Evolutionary conservation across 164 flowering plant species (phyloP), one percentile per base, ranked within the genome.

Genomic region (Liquidambar formosana): DNA sequence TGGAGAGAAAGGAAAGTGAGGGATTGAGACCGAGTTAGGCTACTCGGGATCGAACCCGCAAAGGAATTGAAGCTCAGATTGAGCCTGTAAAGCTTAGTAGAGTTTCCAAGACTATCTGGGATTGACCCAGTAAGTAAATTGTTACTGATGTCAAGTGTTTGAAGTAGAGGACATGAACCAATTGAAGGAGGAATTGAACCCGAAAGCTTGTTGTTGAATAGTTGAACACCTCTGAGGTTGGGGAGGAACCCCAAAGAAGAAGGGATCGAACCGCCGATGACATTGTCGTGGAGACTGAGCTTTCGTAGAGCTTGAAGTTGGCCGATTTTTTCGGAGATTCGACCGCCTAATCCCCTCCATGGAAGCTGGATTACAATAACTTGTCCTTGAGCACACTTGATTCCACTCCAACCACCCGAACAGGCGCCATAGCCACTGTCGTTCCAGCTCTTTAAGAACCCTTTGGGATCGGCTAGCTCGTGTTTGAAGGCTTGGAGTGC

Each of bases 291-390:
- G 27, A 68, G 54, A 49, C 86, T 80, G 25, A 83, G 82, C 63
- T 80, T 80, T 13, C 84, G 69, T 1, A 83, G 77, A 26, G 80
- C 80, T 45, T 80, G 84, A 73, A 83, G 78, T 22, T 78, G 82
- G 1, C 71, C 78, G 12, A 83, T 83, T 28, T 78, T 72, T 12
- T 78, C 74, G 8, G 86, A 74, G 23, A 83, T 61, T 61, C 68
- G 71, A 0, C 86, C 86, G 4, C 80, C 77, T 44, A 83, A 64
- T 0, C 77, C 80, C 60, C 69, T 74, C 80, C 80, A 80, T 21
- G 86, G 86, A 57, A 83, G 82, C 71, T 83, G 86, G 57, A 83
- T 80, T 0, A 78, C 84, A 33, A 80, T 83, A 19, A 83, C 84
- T 45, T 78, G 79, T 0, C 86, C 84, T 25, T 78, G 73, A 5